Evolutionary conservation across 2,329 filamentous ascomycete species (phyloP), one percentile per base, ranked within the genome.

Genomic region (Trichoderma citrinoviride): DNA sequence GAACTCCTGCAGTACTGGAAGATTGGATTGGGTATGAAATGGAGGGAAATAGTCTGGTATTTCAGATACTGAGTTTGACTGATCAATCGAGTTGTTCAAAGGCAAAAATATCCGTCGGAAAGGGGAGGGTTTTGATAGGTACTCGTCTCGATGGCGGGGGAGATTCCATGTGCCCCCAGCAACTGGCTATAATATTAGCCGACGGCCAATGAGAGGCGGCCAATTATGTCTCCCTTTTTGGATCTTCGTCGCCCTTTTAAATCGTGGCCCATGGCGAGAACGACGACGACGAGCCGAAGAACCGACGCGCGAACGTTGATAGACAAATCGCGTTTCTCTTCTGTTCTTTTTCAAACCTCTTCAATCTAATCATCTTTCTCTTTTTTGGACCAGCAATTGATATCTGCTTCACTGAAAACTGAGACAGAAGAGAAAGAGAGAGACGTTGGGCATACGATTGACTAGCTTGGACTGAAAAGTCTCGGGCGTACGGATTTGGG

Each of bases 161-260:
- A n/a, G n/a, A n/a, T n/a, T n/a, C n/a, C n/a, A n/a, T n/a, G n/a
- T n/a, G n/a, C 41, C 29, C 17, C 10, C 17, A 12, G 8, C 17
- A 14, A 23, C n/a, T 46, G 49, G 58, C 12, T 62, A 54, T 56
- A 56, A 41, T 49, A 63, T 63, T 63, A 63, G 17, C 61, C 61
- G 61, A 63, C 61, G 61, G 41, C 60, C 60, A 63, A 63, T 63
- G 40, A 40, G 21, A 10, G 44, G 27, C 25, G 43, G 27, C 44
- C 21, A 40, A 49, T 60, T 52, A n/a, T 5, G 14, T 17, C 21
- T 41, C 21, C n/a, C 53, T 21, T 10, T 43, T 25, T 52, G 14
- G n/a, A 52, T 29, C 49, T 23, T 23, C 21, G 21, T 37, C 14
- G 33, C 10, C 33, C 33, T 17, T 29, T 33, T 7, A n/a, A 7